Percentiles rank a stretch among this genome's conserved stretches.
These are phyloP conservation scores for Wolfiporia cocos DNA, from an alignment of 1,284 basidiomycete species.

Conservation along the genomic window DNA sequence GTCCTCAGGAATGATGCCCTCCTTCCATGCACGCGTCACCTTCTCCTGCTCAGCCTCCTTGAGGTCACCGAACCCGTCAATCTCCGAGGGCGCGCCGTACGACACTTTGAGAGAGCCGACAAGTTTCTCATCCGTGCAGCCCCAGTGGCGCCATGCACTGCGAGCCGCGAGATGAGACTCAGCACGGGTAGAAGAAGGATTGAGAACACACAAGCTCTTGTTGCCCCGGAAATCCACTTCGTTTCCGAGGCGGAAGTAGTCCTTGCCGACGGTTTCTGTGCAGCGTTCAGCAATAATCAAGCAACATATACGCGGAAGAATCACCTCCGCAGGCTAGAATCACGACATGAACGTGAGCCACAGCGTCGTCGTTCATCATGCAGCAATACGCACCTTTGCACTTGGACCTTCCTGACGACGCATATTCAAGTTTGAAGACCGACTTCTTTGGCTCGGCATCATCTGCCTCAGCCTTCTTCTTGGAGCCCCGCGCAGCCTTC, in stretches of 20 bases:
- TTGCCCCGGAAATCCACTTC: conserved; percentile 72
- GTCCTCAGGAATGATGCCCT: conserved; percentile 70
- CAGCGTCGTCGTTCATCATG: no score
- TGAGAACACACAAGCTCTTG: conserved; percentile 54
- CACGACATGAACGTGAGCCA: no score
- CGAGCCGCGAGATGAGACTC: conserved; percentile 5
- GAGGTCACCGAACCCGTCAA: conserved; percentile 68
- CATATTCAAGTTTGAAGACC: conserved; percentile 27
- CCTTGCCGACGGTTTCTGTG: conserved; percentile 55
- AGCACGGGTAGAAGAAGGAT: not conserved
- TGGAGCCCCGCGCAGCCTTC: conserved; percentile 25
- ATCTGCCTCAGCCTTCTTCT: conserved; percentile 21
- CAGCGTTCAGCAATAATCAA: conserved; percentile 9
- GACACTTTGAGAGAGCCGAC: conserved; percentile 64
- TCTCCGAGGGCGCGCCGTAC: conserved; percentile 49
- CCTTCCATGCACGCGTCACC: conserved; percentile 63
- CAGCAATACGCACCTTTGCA: conserved; percentile 21
- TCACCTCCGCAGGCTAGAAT: conserved; percentile 47
- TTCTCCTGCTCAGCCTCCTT: conserved; percentile 60
- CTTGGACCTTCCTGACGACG: conserved; percentile 21
- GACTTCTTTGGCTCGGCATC: conserved; percentile 16
- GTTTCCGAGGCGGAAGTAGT: conserved; percentile 65
- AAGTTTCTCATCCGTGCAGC: conserved; percentile 65
- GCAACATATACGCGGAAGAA: conserved; percentile 18
- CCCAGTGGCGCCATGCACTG: conserved; percentile 77